Conservation (phyloP, 78 protist species). For the Polysphondylium violaceum region DNA sequence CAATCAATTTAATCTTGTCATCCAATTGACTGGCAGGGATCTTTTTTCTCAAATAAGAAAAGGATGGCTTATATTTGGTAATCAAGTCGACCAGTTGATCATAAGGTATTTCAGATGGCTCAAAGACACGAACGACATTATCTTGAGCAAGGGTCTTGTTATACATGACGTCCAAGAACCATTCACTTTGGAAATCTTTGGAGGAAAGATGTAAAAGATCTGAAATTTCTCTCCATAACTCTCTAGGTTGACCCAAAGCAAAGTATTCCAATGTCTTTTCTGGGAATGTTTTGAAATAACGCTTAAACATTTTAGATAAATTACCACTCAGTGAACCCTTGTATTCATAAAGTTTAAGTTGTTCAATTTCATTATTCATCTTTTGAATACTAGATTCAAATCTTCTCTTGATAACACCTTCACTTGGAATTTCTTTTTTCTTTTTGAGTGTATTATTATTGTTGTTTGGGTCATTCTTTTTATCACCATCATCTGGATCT, state of each 20-base stretch:
- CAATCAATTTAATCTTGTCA: conserved; percentile 15
- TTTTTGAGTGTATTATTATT: background rate
- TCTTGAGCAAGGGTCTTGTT: background rate
- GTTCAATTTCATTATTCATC: conserved; percentile 16
- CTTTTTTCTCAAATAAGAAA: conserved; percentile 31
- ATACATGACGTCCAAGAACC: conserved; percentile 47
- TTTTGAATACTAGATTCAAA: conserved; percentile 2
- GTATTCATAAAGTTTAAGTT: conserved; percentile 1
- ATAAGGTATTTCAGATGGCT: background rate
- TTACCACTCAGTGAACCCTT: conserved; percentile 38
- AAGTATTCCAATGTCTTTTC: conserved; percentile 57
- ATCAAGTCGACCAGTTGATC: background rate
- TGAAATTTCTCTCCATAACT: conserved; percentile 59
- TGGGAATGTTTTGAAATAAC: conserved; percentile 46
- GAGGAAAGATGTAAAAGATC: conserved; percentile 70
- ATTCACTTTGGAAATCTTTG: conserved; percentile 43
- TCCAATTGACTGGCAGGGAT: conserved; percentile 1
- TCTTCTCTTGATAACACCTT: background rate
- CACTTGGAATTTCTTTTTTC: background rate
- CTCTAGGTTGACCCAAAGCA: conserved; percentile 70
- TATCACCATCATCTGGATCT: background rate
- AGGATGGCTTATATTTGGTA: conserved; percentile 39
- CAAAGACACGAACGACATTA: conserved; percentile 22
- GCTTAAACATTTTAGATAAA: conserved; percentile 19
- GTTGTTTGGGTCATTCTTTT: background rate